These are phyloP conservation scores for Rhodamnia argentea DNA, from an alignment of 345 rosid species.

Conservation along the genomic window DNA sequence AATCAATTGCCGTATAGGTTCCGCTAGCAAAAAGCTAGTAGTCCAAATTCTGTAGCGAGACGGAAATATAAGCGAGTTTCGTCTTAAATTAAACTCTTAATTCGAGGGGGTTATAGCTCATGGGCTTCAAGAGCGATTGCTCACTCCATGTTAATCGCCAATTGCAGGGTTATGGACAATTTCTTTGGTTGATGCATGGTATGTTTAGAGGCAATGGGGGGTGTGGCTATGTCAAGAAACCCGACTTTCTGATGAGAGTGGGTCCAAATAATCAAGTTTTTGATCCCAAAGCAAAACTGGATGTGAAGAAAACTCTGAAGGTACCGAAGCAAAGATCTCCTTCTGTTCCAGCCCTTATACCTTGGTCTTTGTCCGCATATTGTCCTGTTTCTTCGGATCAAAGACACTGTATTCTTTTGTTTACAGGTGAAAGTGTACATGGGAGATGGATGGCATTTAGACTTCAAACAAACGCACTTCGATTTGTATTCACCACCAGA, in stretches of 20 bases:
- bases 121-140: background rate
- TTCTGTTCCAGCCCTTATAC: background rate
- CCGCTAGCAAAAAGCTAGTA: background rate
- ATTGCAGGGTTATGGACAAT: slow-evolving; percentile 52
- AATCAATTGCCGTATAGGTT: background rate
- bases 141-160: background rate
- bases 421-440: slow-evolving; percentile 53
- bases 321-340: slow-evolving; percentile 9
- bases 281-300: slow-evolving; percentile 30
- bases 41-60: background rate
- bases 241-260: slow-evolving; percentile 37
- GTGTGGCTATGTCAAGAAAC: slow-evolving; percentile 83
- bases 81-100: background rate
- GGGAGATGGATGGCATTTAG: slow-evolving; percentile 84
- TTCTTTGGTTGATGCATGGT: slow-evolving; percentile 80
- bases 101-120: background rate
- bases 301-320: slow-evolving; percentile 39
- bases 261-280: slow-evolving; percentile 22
- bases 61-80: background rate
- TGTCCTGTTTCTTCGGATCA: background rate
- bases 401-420: background rate
- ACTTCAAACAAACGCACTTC: slow-evolving; percentile 56
- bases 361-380: background rate
- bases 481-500: slow-evolving; percentile 84
- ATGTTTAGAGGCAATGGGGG: slow-evolving; percentile 83